These are phyloP conservation scores for Chalara sp. DNA, from an alignment of 2,329 filamentous ascomycete species.

Conservation along the genomic window DNA sequence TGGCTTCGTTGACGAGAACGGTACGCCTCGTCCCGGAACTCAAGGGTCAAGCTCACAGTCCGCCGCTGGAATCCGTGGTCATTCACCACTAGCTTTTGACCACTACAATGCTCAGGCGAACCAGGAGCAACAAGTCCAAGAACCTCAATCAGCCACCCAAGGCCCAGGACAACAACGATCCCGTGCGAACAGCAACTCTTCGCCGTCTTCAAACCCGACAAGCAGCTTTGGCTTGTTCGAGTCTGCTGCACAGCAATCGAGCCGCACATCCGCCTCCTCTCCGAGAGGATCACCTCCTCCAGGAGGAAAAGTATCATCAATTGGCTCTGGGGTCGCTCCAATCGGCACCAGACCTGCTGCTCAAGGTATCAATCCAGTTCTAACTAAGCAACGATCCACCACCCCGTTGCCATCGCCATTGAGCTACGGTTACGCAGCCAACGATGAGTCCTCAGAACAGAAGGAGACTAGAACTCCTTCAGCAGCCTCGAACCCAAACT, in stretches of 20 bases:
- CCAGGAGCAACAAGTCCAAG: constrained; percentile 29
- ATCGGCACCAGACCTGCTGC: constrained; percentile 78
- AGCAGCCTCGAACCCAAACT: constrained; percentile 49
- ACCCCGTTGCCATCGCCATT: constrained; percentile 89
- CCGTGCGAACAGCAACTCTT: constrained; percentile 78
- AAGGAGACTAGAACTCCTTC: constrained; percentile 38
- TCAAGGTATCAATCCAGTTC: not conserved
- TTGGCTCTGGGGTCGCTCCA: constrained; percentile 68
- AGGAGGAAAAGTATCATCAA: constrained; percentile 47
- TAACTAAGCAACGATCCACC: constrained; percentile 54
- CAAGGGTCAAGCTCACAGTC: constrained; percentile 56
- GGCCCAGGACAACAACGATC: constrained; percentile 38
- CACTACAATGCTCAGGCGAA: constrained; percentile 42
- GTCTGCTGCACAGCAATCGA: constrained; percentile 56
- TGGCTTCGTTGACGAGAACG: constrained; percentile 61
- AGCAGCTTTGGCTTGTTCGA: constrained; percentile 56
- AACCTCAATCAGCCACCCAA: constrained; percentile 40
- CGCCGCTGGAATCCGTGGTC: constrained; percentile 60
- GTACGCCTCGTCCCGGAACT: constrained; percentile 54
- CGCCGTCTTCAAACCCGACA: constrained; percentile 63
- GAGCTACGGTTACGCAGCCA: constrained; percentile 62
- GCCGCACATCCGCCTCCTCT: constrained; percentile 78
- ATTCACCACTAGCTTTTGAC: constrained; percentile 77
- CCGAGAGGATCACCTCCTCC: constrained; percentile 76
- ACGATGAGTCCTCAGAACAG: constrained; percentile 40